phyloP scores from a whole-genome alignment of 176 grass and related monocot genomes.

The Canna indica region DNA sequence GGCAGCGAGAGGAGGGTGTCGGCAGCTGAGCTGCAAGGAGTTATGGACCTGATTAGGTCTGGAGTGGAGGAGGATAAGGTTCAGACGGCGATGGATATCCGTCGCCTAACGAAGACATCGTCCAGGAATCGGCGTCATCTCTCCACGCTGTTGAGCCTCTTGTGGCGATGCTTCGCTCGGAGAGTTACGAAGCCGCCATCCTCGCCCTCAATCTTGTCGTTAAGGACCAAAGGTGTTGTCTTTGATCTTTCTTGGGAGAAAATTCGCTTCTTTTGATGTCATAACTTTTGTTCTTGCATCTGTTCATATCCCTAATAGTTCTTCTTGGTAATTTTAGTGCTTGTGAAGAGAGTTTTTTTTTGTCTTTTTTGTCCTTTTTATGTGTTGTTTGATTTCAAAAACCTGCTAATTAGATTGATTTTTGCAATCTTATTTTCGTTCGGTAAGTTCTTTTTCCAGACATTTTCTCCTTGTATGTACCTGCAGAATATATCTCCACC shows the following conservation, averaged over 20 bases:
- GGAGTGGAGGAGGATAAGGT: slow-evolving; percentile 20
- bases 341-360: too few relatives aligned
- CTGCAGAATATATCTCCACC: slow-evolving; percentile 53
- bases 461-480: too few relatives aligned
- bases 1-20: not conserved
- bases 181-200: slow-evolving; percentile 27
- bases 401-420: too few relatives aligned
- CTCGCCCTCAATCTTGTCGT: slow-evolving; percentile 39
- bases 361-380: too few relatives aligned
- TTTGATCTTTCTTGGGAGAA: not conserved
- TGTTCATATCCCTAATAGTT: not conserved
- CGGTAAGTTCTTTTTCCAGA: slow-evolving; percentile 4
- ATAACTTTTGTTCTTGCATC: not conserved
- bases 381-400: too few relatives aligned
- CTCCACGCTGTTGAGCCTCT: slow-evolving; percentile 18
- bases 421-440: too few relatives aligned
- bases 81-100: too few relatives aligned
- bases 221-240: slow-evolving; percentile 31
- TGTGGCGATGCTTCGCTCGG: slow-evolving; percentile 31
- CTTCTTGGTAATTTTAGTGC: too few relatives aligned
- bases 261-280: too few relatives aligned
- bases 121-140: slow-evolving; percentile 27
- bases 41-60: slow-evolving; percentile 21
- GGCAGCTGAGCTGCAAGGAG: slow-evolving; percentile 9
- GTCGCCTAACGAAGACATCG: slow-evolving; percentile 27